Conservation (phyloP, 352 stramenopile genomes). For the Pythium apleroticum region DNA sequence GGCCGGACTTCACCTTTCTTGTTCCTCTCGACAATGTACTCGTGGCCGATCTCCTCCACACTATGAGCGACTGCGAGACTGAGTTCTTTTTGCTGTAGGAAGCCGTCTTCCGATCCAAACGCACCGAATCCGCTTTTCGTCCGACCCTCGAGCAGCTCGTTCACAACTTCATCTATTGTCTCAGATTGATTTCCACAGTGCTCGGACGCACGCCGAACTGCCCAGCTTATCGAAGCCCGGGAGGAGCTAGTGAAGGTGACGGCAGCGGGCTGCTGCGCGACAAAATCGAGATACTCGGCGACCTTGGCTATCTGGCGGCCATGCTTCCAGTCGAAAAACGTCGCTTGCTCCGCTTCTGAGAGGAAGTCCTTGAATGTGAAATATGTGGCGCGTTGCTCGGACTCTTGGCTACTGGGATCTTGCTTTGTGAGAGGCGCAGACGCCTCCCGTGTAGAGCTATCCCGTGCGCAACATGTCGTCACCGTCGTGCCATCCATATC, state of each 20-base stretch:
- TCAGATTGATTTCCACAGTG: background rate
- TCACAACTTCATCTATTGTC: background rate
- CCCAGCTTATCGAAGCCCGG: slow-evolving; percentile 56
- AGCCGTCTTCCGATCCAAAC: slow-evolving; percentile 57
- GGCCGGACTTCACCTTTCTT: slow-evolving; percentile 40
- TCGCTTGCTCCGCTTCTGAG: slow-evolving; percentile 35
- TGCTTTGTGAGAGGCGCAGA: background rate
- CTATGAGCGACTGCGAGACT: slow-evolving; percentile 57
- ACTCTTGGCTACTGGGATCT: background rate
- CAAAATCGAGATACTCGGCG: slow-evolving; percentile 62
- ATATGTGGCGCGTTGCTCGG: slow-evolving; percentile 21
- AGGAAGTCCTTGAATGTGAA: slow-evolving; percentile 75
- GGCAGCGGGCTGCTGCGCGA: slow-evolving; percentile 42
- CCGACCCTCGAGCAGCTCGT: slow-evolving; percentile 26
- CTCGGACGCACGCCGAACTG: no score
- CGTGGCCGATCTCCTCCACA: slow-evolving; percentile 60
- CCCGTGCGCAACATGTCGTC: background rate
- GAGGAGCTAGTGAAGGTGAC: slow-evolving; percentile 55
- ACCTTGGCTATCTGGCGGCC: slow-evolving; percentile 56
- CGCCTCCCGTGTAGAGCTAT: background rate
- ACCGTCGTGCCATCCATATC: background rate
- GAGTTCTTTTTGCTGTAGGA: slow-evolving; percentile 62
- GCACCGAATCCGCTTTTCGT: slow-evolving; percentile 76
- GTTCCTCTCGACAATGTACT: slow-evolving; percentile 65
- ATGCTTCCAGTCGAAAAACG: slow-evolving; percentile 59